A percentile compares a stretch with the other conserved stretches of the same genome.
phyloP scores from a whole-genome alignment of 768 basidiomycete species.

The Dioszegia hungarica region DNA sequence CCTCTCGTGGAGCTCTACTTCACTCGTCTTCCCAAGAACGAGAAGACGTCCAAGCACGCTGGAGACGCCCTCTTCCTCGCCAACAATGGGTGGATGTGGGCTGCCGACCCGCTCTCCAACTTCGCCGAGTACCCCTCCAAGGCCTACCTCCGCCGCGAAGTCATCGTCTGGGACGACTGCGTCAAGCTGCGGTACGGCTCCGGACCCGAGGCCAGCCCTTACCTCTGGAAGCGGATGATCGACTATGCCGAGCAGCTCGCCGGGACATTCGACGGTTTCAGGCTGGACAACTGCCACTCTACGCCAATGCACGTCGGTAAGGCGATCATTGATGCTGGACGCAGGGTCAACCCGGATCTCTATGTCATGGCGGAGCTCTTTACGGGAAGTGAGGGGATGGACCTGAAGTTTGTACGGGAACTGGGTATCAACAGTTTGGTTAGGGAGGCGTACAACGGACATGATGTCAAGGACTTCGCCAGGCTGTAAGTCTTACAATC shows the following conservation, averaged over 20 bases:
- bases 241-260: conserved; percentile 78
- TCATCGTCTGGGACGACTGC: conserved; percentile 97
- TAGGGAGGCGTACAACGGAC: conserved; percentile 81
- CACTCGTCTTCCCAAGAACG: conserved; percentile 63
- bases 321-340: conserved; percentile 83
- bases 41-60: conserved; percentile 52
- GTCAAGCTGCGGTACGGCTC: conserved; percentile 94
- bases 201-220: conserved; percentile 74
- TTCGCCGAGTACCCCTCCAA: conserved; percentile 90
- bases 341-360: conserved; percentile 81
- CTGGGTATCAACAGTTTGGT: conserved; percentile 91
- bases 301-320: conserved; percentile 96
- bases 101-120: conserved; percentile 86
- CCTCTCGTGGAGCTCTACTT: conserved; percentile 91
- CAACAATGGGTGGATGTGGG: conserved; percentile 99
- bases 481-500: conserved; percentile 53
- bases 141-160: conserved; percentile 89
- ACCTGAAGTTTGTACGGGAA: conserved; percentile 80
- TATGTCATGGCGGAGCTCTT: conserved; percentile 97
- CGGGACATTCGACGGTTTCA: conserved; percentile 83
- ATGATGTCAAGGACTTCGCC: conserved; percentile 82
- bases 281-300: conserved; percentile 97
- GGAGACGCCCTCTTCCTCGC: conserved; percentile 69
- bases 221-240: conserved; percentile 90
- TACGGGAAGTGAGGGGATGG: conserved; percentile 91